phyloP scores from a whole-genome alignment of 2,329 filamentous ascomycete genomes.

The Penicillium sp. region DNA sequence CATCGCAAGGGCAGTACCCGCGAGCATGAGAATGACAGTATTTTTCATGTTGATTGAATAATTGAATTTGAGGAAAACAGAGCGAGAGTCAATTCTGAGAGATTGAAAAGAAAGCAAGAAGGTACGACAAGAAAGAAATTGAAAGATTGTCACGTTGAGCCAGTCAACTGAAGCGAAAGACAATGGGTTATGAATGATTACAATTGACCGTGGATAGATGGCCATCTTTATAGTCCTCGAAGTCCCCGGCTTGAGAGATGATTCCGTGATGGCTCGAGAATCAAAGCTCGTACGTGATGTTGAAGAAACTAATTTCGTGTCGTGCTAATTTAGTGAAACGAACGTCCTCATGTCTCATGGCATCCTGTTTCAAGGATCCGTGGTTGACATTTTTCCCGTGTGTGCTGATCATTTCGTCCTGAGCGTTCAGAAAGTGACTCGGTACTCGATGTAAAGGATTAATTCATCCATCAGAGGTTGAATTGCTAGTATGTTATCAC shows the following conservation, averaged over 20 bases:
- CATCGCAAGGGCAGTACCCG: constrained; percentile 21
- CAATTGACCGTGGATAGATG: background rate
- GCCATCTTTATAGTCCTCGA: background rate
- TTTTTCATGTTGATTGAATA: constrained; percentile 24
- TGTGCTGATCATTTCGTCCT: background rate
- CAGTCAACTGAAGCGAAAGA: constrained; percentile 26
- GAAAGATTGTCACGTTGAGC: constrained; percentile 21
- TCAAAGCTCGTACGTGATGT: background rate
- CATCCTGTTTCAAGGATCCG: background rate
- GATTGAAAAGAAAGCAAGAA: constrained; percentile 1
- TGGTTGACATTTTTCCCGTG: background rate
- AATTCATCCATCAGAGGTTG: too few species aligned
- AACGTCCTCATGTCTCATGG: background rate
- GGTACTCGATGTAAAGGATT: background rate
- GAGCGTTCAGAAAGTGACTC: background rate
- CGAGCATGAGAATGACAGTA: constrained; percentile 20
- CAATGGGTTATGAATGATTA: constrained; percentile 16
- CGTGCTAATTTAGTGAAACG: constrained; percentile 5
- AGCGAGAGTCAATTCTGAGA: constrained; percentile 14
- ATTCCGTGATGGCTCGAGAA: background rate
- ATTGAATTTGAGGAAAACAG: constrained; percentile 6
- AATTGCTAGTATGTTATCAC: too few species aligned
- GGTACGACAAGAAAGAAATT: background rate
- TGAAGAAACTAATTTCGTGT: background rate
- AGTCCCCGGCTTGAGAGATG: background rate